phyloP scores from a whole-genome alignment of 2,329 filamentous ascomycete species.

The Bipolaris oryzae region DNA sequence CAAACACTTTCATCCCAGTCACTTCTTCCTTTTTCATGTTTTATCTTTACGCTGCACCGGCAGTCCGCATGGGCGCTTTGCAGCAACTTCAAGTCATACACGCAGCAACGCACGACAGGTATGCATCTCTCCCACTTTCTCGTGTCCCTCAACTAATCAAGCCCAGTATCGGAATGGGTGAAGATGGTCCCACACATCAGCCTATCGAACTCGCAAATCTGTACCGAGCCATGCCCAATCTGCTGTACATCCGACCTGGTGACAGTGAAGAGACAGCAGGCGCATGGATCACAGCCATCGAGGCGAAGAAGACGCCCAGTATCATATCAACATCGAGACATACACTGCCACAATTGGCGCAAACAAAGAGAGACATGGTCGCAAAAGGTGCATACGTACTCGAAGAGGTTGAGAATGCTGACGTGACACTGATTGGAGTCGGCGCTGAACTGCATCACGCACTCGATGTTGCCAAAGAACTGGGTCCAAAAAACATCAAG shows the following conservation, averaged over 20 bases:
- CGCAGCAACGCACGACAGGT: conserved; percentile 63
- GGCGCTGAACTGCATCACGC: conserved; percentile 59
- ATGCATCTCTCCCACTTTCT: not conserved
- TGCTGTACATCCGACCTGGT: conserved; percentile 64
- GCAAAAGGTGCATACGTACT: conserved; percentile 56
- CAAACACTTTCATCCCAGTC: conserved; percentile 60
- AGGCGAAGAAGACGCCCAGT: conserved; percentile 48
- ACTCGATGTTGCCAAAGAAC: conserved; percentile 49
- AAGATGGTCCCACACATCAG: conserved; percentile 68
- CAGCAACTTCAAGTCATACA: conserved; percentile 63
- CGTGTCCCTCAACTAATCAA: not conserved
- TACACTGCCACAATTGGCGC: conserved; percentile 47
- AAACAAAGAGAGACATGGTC: conserved; percentile 50
- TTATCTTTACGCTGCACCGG: conserved; percentile 64
- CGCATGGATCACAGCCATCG: conserved; percentile 58
- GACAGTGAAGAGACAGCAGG: conserved; percentile 64
- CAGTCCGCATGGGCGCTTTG: conserved; percentile 65
- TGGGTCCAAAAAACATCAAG: conserved; percentile 50
- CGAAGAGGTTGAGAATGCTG: conserved; percentile 47
- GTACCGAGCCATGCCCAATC: conserved; percentile 67
- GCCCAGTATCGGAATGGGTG: conserved; percentile 55
- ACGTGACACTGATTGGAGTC: conserved; percentile 51
- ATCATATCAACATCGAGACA: conserved; percentile 59
- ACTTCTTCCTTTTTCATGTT: conserved; percentile 68
- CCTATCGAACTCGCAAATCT: conserved; percentile 63